Evolutionary conservation across 1,139 yeast genomes (phyloP).

Genomic region (Nakaseomyces kungkrabaensis): DNA sequence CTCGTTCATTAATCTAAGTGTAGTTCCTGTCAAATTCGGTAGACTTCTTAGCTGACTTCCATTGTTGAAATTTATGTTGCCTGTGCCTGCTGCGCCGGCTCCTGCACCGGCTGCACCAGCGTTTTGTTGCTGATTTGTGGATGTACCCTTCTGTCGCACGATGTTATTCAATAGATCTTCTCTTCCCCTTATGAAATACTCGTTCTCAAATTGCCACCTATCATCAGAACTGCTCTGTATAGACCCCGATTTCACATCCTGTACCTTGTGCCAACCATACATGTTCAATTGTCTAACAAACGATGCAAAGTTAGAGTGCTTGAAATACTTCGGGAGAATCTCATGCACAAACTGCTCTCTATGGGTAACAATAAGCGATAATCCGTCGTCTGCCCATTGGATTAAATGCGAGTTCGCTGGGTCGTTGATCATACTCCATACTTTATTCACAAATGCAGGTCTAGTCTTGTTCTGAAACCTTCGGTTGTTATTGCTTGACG

Average conservation of each 20-base stretch:
- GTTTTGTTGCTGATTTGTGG: background rate
- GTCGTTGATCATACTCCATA: constrained; percentile 95
- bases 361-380: constrained; percentile 72
- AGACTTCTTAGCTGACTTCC: constrained; percentile 2
- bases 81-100: background rate
- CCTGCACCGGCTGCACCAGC: too few species aligned
- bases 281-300: constrained; percentile 92
- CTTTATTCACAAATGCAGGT: constrained; percentile 84
- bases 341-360: constrained; percentile 81
- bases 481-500: background rate
- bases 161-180: constrained; percentile 71
- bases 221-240: constrained; percentile 29
- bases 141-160: constrained; percentile 35
- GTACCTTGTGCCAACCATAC: constrained; percentile 91
- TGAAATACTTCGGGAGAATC: constrained; percentile 81
- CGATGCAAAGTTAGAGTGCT: constrained; percentile 87
- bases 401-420: constrained; percentile 57
- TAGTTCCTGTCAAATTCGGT: background rate
- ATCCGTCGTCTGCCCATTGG: constrained; percentile 79
- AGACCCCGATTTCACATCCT: constrained; percentile 38
- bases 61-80: background rate
- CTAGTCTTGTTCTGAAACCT: constrained; percentile 32
- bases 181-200: constrained; percentile 60
- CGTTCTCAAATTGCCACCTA: constrained; percentile 69
- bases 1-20: constrained; percentile 9